Conservation (phyloP, 345 rosid species). For the Firmiana major region DNA sequence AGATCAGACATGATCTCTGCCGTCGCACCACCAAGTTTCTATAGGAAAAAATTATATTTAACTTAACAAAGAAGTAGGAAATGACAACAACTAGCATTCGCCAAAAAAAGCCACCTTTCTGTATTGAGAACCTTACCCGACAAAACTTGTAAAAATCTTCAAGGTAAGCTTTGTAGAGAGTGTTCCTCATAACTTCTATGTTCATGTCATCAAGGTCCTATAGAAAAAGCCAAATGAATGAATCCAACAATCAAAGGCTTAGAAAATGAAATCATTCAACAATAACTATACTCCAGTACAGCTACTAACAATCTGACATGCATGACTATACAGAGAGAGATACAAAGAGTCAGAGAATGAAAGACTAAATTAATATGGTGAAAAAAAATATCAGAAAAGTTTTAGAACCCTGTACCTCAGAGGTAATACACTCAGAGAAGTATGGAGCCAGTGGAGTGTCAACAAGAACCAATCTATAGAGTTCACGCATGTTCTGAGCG, state of each 20-base stretch:
- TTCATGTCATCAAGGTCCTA: slow-evolving; percentile 99
- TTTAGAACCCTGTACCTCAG: slow-evolving; percentile 57
- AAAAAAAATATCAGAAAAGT: background rate
- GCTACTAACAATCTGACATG: background rate
- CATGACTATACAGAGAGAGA: background rate
- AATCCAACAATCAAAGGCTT: background rate
- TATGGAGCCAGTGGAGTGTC: slow-evolving; percentile 99
- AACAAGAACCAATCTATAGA: slow-evolving; percentile 93
- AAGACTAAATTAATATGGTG: background rate
- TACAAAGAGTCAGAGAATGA: background rate
- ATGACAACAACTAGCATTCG: background rate
- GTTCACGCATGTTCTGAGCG: slow-evolving; percentile 99
- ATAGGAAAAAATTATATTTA: background rate
- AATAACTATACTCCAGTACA: background rate
- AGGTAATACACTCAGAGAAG: slow-evolving; percentile 95
- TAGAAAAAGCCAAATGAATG: background rate
- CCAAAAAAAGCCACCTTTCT: background rate
- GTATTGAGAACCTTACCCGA: slow-evolving; percentile 48
- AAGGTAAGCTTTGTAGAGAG: slow-evolving; percentile 94
- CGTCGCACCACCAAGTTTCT: slow-evolving; percentile 99
- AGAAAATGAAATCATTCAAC: background rate
- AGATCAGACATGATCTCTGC: slow-evolving; percentile 98
- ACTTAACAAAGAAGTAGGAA: background rate
- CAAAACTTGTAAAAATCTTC: slow-evolving; percentile 96
- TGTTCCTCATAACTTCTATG: slow-evolving; percentile 94